Evolutionary conservation across 2,329 filamentous ascomycete species (phyloP).

Genomic region (Ilyonectria sp.): DNA sequence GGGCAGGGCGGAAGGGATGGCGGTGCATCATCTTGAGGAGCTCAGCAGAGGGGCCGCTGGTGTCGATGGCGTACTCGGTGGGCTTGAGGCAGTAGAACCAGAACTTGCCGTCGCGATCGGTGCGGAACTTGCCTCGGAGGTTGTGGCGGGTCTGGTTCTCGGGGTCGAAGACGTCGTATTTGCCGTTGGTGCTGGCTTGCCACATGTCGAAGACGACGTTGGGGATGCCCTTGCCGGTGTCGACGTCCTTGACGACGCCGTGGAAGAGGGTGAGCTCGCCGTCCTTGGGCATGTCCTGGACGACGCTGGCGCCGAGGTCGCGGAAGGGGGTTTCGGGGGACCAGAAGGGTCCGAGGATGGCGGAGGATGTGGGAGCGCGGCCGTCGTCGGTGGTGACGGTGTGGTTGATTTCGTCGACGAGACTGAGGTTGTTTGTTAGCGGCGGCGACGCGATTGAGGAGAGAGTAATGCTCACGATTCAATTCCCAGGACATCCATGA

Average conservation of each 20-base stretch:
- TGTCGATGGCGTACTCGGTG: conserved; percentile 80
- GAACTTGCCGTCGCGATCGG: conserved; percentile 79
- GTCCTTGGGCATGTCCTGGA: conserved; percentile 72
- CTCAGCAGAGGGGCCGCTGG: conserved; percentile 66
- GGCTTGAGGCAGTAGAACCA: conserved; percentile 83
- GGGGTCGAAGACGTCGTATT: conserved; percentile 84
- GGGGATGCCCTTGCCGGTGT: conserved; percentile 76
- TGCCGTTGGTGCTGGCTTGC: conserved; percentile 82
- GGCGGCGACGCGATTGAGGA: background rate
- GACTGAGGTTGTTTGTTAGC: conserved; percentile 53
- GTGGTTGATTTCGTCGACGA: conserved; percentile 75
- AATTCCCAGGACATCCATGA: conserved; percentile 81
- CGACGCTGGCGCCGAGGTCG: conserved; percentile 75
- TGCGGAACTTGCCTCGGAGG: conserved; percentile 82
- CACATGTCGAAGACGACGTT: conserved; percentile 83
- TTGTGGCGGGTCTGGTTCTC: conserved; percentile 81
- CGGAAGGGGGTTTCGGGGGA: conserved; percentile 82
- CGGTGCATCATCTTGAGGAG: conserved; percentile 63
- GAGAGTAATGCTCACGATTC: conserved; percentile 70
- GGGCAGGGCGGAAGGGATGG: conserved; percentile 65
- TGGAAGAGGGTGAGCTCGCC: conserved; percentile 78
- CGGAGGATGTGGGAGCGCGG: conserved; percentile 78
- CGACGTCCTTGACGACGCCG: conserved; percentile 75
- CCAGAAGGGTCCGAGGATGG: conserved; percentile 86
- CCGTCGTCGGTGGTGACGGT: conserved; percentile 73